Percentiles rank a stretch among this genome's conserved stretches.
Evolutionary conservation across 1,284 basidiomycete species (phyloP).

Genomic region (Neonothopanus nambi): DNA sequence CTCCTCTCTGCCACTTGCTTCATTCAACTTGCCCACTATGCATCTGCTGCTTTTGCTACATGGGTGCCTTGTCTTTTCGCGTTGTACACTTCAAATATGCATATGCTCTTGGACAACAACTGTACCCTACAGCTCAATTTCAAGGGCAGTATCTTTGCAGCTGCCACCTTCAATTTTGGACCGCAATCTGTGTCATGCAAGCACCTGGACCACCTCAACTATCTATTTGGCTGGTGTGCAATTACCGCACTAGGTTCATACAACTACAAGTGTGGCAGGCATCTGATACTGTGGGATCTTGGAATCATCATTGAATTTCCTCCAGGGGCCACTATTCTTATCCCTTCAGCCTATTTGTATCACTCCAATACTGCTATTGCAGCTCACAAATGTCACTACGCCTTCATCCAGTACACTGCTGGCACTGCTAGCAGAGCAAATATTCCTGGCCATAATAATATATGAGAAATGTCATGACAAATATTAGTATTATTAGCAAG

Average conservation of each 20-base stretch:
- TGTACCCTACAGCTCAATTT: too few species aligned
- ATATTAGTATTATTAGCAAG: too few species aligned
- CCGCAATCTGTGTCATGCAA: constrained; percentile 3
- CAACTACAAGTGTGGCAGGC: neutral
- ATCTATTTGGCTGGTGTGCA: constrained; percentile 4
- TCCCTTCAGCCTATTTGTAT: constrained; percentile 1
- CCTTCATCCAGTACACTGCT: constrained; percentile 8
- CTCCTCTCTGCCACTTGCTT: too few species aligned
- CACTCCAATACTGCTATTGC: constrained; percentile 4
- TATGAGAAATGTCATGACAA: too few species aligned
- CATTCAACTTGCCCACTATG: too few species aligned
- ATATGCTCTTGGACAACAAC: too few species aligned
- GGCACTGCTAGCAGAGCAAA: too few species aligned
- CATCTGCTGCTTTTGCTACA: too few species aligned
- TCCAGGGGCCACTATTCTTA: constrained; percentile 2
- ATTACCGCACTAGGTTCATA: constrained; percentile 7
- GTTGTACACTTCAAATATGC: too few species aligned
- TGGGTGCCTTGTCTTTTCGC: too few species aligned
- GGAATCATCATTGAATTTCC: constrained; percentile 3
- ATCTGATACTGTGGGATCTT: constrained; percentile 7
- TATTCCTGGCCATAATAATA: too few species aligned
- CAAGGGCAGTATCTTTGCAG: neutral
- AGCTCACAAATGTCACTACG: neutral
- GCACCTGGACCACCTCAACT: constrained; percentile 3
- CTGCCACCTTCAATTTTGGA: constrained; percentile 7